Evolutionary conservation across 768 basidiomycete species (phyloP), one percentile per base, ranked within the genome.

Genomic region (Suillus cothurnatus): DNA sequence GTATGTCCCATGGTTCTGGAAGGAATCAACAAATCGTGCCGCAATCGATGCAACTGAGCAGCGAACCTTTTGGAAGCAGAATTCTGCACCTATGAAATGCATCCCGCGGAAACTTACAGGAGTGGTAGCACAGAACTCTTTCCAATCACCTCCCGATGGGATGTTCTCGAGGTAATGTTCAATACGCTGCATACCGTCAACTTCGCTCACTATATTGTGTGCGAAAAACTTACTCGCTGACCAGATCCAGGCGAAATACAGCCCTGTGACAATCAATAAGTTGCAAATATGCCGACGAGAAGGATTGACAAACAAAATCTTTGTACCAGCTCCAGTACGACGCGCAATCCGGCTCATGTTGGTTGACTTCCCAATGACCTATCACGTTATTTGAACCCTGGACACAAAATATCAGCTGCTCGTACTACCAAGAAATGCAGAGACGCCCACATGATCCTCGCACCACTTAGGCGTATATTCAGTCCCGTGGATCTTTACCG

Each of bases 71-170:
- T 71, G 66, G 58, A 66, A 71, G 36, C 74, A 77, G 53, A 66
- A 59, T 3, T 73, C 50, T 0, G 76, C 70, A 21, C 71, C 69
- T 0, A 49, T 23, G 47, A 76, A 78, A 26, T 71, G 70, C 63
- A 76, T 58, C 7, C 69, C 68, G 15, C 12, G 64, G 64, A 78
- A 76, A n/a, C 39, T 61, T 1, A 61, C 71, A 0, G 77, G 77
- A 2, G 77, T 78, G 11, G 76, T 76, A 21, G 77, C 73, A 60
- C 77, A 78, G 56, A 78, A 74, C 56, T 72, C 69, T 12, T 68
- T 67, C 76, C 76, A 78, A 31, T 73, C 71, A n/a, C 69, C 61
- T 12, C 75, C 73, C 11, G 11, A 8, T 6, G 72, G 75, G 14
- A 78, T 67, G n/a, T 73, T 71, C 15, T 72, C 70, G 9, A 78